These are phyloP conservation scores for Citrus medica DNA, from an alignment of 345 rosid species.

Conservation along the genomic window DNA sequence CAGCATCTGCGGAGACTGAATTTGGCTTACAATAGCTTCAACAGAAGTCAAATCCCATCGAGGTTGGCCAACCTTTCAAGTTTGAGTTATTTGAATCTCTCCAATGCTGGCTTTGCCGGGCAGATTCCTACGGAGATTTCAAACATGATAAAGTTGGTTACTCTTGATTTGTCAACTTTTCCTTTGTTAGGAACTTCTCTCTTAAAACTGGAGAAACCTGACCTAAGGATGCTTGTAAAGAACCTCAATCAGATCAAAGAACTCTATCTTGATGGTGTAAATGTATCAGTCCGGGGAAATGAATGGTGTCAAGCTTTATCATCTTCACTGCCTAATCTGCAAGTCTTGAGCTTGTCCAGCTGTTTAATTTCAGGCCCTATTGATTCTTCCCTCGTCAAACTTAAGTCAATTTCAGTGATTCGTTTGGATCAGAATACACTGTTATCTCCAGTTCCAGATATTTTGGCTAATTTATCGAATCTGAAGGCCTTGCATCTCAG, in stretches of 20 bases:
- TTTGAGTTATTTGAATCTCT: slow-evolving; percentile 17
- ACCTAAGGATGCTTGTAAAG: slow-evolving; percentile 16
- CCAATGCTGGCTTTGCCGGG: slow-evolving; percentile 35
- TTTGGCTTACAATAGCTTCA: slow-evolving; percentile 17
- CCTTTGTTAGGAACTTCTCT: too few species aligned
- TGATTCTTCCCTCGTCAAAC: slow-evolving; percentile 14
- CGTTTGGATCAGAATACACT: slow-evolving; percentile 14
- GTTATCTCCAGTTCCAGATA: slow-evolving; percentile 22
- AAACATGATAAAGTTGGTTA: slow-evolving; percentile 12
- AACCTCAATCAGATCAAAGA: slow-evolving; percentile 18
- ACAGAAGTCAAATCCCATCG: neutral
- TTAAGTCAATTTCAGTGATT: slow-evolving; percentile 26
- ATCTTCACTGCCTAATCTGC: slow-evolving; percentile 25
- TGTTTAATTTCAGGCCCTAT: slow-evolving; percentile 36
- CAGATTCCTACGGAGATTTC: slow-evolving; percentile 33
- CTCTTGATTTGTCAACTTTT: slow-evolving; percentile 29
- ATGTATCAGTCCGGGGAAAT: slow-evolving; percentile 21
- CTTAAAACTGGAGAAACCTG: slow-evolving; percentile 23
- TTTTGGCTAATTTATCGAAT: slow-evolving; percentile 20
- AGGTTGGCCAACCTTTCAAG: neutral
- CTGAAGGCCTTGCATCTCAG: slow-evolving; percentile 17
- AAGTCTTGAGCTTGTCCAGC: slow-evolving; percentile 35
- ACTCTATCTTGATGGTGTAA: slow-evolving; percentile 35
- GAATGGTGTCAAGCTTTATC: slow-evolving; percentile 34
- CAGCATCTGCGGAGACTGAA: neutral